Base-by-base conservation (phyloP, 495 filamentous ascomycete genomes). In the Aspergillus conjunctus region DNA sequence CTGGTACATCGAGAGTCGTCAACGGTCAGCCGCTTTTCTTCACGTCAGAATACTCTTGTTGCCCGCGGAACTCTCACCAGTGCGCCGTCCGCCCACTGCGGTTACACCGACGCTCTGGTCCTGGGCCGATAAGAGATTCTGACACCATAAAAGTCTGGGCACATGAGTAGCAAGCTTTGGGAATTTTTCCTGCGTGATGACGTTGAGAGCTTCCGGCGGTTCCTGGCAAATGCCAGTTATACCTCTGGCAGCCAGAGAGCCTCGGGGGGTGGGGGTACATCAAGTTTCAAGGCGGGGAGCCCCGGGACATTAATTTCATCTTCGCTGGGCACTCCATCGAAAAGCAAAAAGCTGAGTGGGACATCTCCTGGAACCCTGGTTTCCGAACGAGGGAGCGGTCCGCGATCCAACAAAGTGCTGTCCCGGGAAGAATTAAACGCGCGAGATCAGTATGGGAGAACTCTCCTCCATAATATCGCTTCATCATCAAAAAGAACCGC, bases 131-230 rank as follows among this genome's bases (percentile, higher is more conserved):
- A 80, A 81, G 85, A 83, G 79, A 71, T 77, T 73, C 75, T 72
- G 72, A 71, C 71, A 66, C 64, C 61, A 63, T 57, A 70, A 67
- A 68, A 72, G 60, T 66, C 68, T 69, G 76, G 78, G 82, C 89
- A 87, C 87, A 98, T 98, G 95, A 97, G 90, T 84, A 88, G 89
- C 78, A 86, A 90, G 80, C 86, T 98, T 71, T 97, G 94, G 93
- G 90, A 91, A 79, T 91, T 83, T 74, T 98, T 92, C 73, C 88
- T 93, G 77, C 88, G 96, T 83, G 90, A 97, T 87, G 91, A 98
- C 81, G 89, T 93, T 81, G 91, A 93, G 68, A 86, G 77, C 69
- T 98, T 98, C 80, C 86, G 87, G 78, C 87, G 87, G 74, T 82
- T 92, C 66, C 83, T 98, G 78, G 85, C 86, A 66, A 84, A 83